phyloP scores from a whole-genome alignment of 257 asterid species.

The Fraxinus excelsior region DNA sequence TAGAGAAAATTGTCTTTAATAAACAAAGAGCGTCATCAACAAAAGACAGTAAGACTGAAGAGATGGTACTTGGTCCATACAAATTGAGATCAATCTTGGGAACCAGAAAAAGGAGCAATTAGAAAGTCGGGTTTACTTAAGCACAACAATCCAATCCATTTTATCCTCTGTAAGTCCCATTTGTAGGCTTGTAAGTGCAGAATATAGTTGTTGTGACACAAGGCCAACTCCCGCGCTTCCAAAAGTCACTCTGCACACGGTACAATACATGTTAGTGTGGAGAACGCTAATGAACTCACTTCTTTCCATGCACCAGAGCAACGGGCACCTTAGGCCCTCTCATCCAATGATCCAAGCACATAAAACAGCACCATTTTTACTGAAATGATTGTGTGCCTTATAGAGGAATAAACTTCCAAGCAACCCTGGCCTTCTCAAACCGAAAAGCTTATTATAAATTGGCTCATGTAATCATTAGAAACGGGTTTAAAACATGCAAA shows the following conservation, averaged over 20 bases:
- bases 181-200: constrained; percentile 82
- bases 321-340: background rate
- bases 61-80: background rate
- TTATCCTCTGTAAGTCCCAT: constrained; percentile 83
- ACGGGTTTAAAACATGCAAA: background rate
- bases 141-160: constrained; percentile 75
- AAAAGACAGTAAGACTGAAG: background rate
- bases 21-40: background rate
- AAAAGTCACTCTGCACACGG: constrained; percentile 58
- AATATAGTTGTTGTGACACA: constrained; percentile 76
- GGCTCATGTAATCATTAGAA: background rate
- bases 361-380: background rate
- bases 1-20: background rate
- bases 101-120: background rate
- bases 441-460: background rate
- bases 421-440: background rate
- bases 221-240: constrained; percentile 75
- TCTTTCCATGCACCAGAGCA: background rate
- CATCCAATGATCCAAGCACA: background rate
- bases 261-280: background rate
- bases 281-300: background rate
- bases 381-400: background rate
- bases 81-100: background rate
- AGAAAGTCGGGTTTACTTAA: constrained; percentile 42
- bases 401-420: background rate